Base-by-base conservation (phyloP, 805 yeast species). In the Hermanozyma aechmeae region DNA sequence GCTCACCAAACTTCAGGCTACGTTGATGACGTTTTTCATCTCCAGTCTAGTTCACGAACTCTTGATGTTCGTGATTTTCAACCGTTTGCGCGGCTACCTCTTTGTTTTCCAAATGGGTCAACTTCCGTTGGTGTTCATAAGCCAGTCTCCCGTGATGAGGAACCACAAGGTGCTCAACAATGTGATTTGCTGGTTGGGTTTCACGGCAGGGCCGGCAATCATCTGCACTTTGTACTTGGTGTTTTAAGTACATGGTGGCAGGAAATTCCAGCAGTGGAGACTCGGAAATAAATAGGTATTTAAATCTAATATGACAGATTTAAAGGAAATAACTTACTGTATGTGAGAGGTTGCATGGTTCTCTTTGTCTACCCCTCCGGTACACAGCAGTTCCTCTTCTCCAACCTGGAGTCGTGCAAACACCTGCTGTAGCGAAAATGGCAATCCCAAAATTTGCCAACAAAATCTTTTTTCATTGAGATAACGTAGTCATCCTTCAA, bases 41-140 rank as follows among this genome's bases (percentile, higher is more conserved):
- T 83, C 95, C 34, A 72, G 95, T 4, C 37, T 82, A 4, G 73
- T 92, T 25, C 99, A 92, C 54, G 99, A 92, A 54, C 52, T 86
- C 29, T 87, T 87, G 15, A 92, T 92, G 99, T 82, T 68, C 49
- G 85, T 83, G 19, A 73, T 92, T 7, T 92, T 87, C 54, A 73
- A 76, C 18, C 76, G 74, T 31, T 50, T 84, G 11, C 68, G 98
- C 44, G 92, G 93, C 3, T 92, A 86, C 52, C 55, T 92, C 32
- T 61, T 92, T 23, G 31, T 73, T 12, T 59, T 89, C 33, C 99
- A 92, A 56, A 79, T 92, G 89, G 64, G 71, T 17, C 99, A 92
- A 53, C 50, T 92, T 21, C 96, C 96, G 1, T 58, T 87, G 42
- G 76, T 84, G 15, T 62, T 71, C 33, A 29, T 87, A 2, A 71